A percentile compares a stretch with the other conserved stretches of the same genome.
Conservation (phyloP, 2,329 filamentous ascomycete genomes). For the Exserohilum turcica region DNA sequence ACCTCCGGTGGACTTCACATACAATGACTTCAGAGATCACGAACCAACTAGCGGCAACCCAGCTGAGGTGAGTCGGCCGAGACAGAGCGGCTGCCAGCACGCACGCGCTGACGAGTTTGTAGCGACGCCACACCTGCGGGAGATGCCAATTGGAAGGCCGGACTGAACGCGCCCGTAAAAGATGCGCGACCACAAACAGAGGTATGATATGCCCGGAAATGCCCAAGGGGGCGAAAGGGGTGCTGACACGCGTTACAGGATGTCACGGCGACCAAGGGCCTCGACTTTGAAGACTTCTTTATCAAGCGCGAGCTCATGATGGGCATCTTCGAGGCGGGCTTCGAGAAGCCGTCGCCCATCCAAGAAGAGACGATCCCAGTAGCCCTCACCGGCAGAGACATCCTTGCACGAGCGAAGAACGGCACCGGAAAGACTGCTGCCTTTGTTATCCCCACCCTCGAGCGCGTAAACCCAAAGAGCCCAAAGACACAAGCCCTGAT, state of each 20-base stretch:
- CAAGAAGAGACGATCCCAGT: conserved; percentile 99
- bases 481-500: conserved; percentile 96
- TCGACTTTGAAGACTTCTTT: conserved; percentile 97
- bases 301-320: conserved; percentile 95
- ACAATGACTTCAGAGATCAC: conserved; percentile 58
- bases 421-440: conserved; percentile 98
- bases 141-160: conserved; percentile 74
- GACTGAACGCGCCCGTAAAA: conserved; percentile 71
- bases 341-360: conserved; percentile 97
- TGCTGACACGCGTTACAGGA: conserved; percentile 63
- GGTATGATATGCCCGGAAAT: conserved; percentile 53
- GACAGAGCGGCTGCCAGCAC: conserved; percentile 2
- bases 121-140: conserved; percentile 55
- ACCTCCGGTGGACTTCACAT: conserved; percentile 30
- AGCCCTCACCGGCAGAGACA: conserved; percentile 90
- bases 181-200: conserved; percentile 83
- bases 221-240: not conserved
- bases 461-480: conserved; percentile 95
- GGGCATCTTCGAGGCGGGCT: conserved; percentile 99
- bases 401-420: conserved; percentile 96
- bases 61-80: conserved; percentile 51
- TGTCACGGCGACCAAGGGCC: conserved; percentile 95
- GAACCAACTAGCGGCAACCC: conserved; percentile 62
- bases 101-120: conserved; percentile 24
- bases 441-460: conserved; percentile 92